A percentile compares a stretch with the other conserved stretches of the same genome.
Conservation (phyloP, 202 grass and related monocot genomes). For the Setaria viridis region DNA sequence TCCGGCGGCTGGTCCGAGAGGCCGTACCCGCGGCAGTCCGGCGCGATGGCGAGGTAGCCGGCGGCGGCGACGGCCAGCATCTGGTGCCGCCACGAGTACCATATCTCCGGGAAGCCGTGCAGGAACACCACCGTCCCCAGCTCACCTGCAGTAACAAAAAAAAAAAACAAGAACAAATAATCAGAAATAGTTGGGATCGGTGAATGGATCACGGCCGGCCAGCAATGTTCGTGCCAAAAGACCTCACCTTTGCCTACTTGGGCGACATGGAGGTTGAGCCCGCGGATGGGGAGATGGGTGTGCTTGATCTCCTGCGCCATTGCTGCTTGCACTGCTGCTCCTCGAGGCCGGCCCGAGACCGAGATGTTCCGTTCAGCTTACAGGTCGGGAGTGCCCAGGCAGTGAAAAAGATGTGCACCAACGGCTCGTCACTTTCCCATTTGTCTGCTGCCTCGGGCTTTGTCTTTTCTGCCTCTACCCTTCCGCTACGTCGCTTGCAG, state of each 20-base stretch:
- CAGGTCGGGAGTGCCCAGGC: background rate
- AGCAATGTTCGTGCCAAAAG: background rate
- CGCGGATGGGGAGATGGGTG: constrained; percentile 51
- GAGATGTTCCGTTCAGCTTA: background rate
- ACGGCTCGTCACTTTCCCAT: background rate
- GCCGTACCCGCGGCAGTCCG: constrained; percentile 75
- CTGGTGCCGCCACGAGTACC: constrained; percentile 89
- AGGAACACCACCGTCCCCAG: constrained; percentile 79
- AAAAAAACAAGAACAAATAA: background rate
- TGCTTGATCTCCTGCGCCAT: constrained; percentile 58
- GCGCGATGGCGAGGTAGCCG: constrained; percentile 76
- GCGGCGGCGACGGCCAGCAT: constrained; percentile 72
- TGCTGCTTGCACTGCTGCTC: background rate
- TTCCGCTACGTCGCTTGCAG: background rate
- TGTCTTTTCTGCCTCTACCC: background rate
- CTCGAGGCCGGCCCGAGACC: background rate
- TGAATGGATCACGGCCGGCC: background rate
- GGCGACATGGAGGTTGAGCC: constrained; percentile 59
- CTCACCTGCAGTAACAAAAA: constrained; percentile 37
- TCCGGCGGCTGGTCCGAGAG: constrained; percentile 72
- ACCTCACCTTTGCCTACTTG: constrained; percentile 50
- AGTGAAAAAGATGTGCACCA: background rate
- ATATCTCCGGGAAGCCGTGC: constrained; percentile 94
- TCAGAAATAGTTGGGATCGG: background rate
- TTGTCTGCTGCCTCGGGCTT: constrained; percentile 1